Evolutionary conservation across 176 grass and related monocot genomes (phyloP).

Genomic region (Zea mays): Zm-B73-REFERENCE-NAM-5.0 NC_050098.1:8917001-8917500

Average conservation of each 20-base stretch:
- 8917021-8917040: conserved; percentile 66
- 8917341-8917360: conserved; percentile 81
- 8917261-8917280: conserved; percentile 74
- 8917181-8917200: conserved; percentile 88
- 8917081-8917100: conserved; percentile 20
- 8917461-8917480: conserved; percentile 55
- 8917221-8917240: accelerated
- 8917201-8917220: conserved; percentile 44
- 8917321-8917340: conserved; percentile 48
- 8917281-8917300: conserved; percentile 61
- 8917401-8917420: conserved; percentile 52
- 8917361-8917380: conserved; percentile 62
- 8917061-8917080: conserved; percentile 43
- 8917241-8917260: conserved; percentile 30
- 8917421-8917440: conserved; percentile 29
- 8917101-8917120: conserved; percentile 49
- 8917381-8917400: conserved; percentile 96
- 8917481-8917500: conserved; percentile 52
- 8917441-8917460: conserved; percentile 55
- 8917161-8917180: conserved; percentile 56
- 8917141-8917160: conserved; percentile 40
- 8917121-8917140: conserved; percentile 48
- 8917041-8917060: conserved; percentile 53
- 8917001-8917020: conserved; percentile 74
- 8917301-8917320: conserved; percentile 65